Percentiles rank a stretch among this genome's conserved stretches.
phyloP scores from a whole-genome alignment of 805 yeast genomes.

The Suhomyces xylopsoci region DNA sequence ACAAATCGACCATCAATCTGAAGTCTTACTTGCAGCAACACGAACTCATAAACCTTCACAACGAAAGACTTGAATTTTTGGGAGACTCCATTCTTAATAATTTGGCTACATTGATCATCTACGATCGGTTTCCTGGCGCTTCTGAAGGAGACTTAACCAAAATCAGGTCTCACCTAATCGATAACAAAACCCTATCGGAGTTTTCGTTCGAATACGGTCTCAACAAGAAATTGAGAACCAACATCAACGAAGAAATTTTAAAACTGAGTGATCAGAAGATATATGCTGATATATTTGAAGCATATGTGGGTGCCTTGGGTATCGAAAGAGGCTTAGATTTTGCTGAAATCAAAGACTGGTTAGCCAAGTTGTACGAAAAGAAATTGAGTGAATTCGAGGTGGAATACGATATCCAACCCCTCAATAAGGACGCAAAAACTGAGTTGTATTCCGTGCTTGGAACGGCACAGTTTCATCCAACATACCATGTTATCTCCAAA shows the following conservation, averaged over 20 bases:
- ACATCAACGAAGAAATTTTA: slow-evolving; percentile 45
- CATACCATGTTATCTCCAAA: slow-evolving; percentile 47
- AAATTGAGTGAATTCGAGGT: slow-evolving; percentile 31
- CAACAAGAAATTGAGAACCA: slow-evolving; percentile 51
- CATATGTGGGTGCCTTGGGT: slow-evolving; percentile 83
- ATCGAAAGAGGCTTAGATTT: slow-evolving; percentile 53
- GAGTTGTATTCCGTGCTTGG: slow-evolving; percentile 79
- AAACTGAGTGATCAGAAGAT: slow-evolving; percentile 61
- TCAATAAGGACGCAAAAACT: slow-evolving; percentile 70
- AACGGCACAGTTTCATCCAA: slow-evolving; percentile 61
- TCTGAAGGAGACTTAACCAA: slow-evolving; percentile 80
- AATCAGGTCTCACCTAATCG: slow-evolving; percentile 66
- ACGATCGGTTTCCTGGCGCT: slow-evolving; percentile 60
- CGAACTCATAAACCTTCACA: slow-evolving; percentile 62
- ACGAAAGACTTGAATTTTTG: slow-evolving; percentile 84
- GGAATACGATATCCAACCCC: slow-evolving; percentile 33
- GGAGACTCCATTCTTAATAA: slow-evolving; percentile 85
- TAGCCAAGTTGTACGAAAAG: slow-evolving; percentile 49
- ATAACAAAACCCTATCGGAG: slow-evolving; percentile 66
- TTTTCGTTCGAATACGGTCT: slow-evolving; percentile 71
- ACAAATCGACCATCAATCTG: slow-evolving; percentile 67
- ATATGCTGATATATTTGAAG: slow-evolving; percentile 89
- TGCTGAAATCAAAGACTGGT: slow-evolving; percentile 54
- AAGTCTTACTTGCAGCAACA: slow-evolving; percentile 52
- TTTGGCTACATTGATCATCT: slow-evolving; percentile 67